Evolutionary conservation across 2,329 filamentous ascomycete genomes (phyloP).

Genomic region (Epichloe sibirici): DNA sequence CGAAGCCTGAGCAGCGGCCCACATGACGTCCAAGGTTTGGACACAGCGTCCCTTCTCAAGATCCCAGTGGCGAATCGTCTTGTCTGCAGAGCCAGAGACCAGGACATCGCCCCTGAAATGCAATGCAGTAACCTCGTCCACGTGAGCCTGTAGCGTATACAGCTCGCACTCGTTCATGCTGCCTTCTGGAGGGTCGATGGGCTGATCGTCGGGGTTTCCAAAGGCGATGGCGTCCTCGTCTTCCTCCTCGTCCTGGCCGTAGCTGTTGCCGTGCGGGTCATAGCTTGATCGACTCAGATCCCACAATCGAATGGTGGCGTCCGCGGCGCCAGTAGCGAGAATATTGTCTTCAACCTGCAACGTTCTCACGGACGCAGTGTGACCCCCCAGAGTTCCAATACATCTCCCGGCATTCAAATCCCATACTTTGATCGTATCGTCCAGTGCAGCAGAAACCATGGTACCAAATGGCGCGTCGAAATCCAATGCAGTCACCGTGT

Average conservation of each 20-base stretch:
- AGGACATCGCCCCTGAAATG: conserved; percentile 83
- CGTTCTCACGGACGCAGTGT: conserved; percentile 84
- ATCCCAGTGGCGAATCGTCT: conserved; percentile 96
- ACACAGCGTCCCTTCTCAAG: conserved; percentile 93
- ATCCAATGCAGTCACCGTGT: conserved; percentile 79
- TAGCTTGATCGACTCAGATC: conserved; percentile 84
- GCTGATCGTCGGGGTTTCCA: conserved; percentile 55
- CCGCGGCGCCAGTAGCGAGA: conserved; percentile 85
- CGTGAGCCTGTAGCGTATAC: conserved; percentile 79
- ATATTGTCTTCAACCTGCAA: conserved; percentile 94
- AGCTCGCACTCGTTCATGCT: conserved; percentile 83
- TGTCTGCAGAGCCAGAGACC: conserved; percentile 92
- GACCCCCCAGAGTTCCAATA: conserved; percentile 83
- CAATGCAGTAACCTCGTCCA: conserved; percentile 88
- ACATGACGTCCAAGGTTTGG: conserved; percentile 93
- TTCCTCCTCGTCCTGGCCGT: conserved; percentile 45
- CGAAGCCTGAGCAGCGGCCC: conserved; percentile 87
- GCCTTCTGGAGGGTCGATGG: conserved; percentile 58
- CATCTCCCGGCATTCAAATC: conserved; percentile 88
- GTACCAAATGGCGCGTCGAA: conserved; percentile 97
- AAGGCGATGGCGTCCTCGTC: conserved; percentile 61
- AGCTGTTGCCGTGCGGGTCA: conserved; percentile 52
- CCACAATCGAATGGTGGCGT: conserved; percentile 90
- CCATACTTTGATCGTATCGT: conserved; percentile 93
- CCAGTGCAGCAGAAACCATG: conserved; percentile 81